A percentile compares a stretch with the other conserved stretches of the same genome.
These are phyloP conservation scores for Apiospora kogelbergensis DNA, from an alignment of 2,329 filamentous ascomycete genomes.

Conservation along the genomic window DNA sequence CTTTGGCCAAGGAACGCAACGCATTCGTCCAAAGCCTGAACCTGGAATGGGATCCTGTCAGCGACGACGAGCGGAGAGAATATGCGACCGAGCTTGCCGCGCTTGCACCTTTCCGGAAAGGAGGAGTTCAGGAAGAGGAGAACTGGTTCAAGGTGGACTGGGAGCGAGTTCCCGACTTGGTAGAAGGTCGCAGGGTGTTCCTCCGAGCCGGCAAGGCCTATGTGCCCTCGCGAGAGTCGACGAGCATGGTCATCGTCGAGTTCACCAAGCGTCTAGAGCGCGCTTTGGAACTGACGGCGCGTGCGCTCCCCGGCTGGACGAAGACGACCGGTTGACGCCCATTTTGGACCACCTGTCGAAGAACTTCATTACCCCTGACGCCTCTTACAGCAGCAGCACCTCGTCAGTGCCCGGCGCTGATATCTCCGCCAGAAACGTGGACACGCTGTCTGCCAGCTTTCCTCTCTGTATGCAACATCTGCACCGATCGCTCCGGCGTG, in stretches of 20 bases:
- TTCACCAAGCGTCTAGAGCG: conserved; percentile 79
- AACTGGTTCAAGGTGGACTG: conserved; percentile 97
- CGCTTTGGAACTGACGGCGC: conserved; percentile 86
- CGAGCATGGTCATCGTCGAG: conserved; percentile 85
- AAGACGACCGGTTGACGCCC: conserved; percentile 83
- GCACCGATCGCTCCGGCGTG: conserved; percentile 81
- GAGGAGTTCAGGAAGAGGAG: conserved; percentile 65
- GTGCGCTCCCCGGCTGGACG: conserved; percentile 90
- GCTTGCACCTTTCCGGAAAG: conserved; percentile 37
- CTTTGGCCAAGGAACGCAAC: conserved; percentile 60
- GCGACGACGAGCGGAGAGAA: conserved; percentile 72
- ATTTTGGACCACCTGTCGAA: conserved; percentile 80
- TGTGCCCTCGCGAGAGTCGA: conserved; percentile 82
- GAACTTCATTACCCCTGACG: conserved; percentile 91
- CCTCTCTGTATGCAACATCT: conserved; percentile 93
- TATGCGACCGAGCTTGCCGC: conserved; percentile 62
- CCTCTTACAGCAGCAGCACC: conserved; percentile 69
- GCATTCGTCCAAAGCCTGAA: conserved; percentile 76
- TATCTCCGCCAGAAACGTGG: conserved; percentile 77
- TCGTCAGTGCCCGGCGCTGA: conserved; percentile 67
- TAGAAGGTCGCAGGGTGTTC: conserved; percentile 77
- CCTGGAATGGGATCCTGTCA: conserved; percentile 81
- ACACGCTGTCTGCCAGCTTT: conserved; percentile 77
- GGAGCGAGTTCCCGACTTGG: conserved; percentile 86
- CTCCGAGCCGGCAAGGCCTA: conserved; percentile 83